Evolutionary conservation across 2,329 filamentous ascomycete genomes (phyloP), one percentile per base, ranked within the genome.

Genomic region (Meredithiella fracta): DNA sequence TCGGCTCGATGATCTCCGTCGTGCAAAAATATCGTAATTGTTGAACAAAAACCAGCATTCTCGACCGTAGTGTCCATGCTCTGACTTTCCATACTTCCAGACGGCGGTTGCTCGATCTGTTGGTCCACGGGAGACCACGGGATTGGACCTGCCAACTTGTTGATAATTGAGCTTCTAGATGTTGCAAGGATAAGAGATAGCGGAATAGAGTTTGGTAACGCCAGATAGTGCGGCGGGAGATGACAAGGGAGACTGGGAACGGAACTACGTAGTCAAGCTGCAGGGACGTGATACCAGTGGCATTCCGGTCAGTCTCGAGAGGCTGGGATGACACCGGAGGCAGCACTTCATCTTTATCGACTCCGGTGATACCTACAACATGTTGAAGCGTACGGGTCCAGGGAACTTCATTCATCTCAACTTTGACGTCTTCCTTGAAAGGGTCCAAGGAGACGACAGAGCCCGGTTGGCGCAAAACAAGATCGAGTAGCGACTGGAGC

Each of bases 391-490:
- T 94, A 65, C 94, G 94, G 11, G 89, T 94, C 49, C 98, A 78
- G 4, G 88, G 87, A 40, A 91, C 83, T 62, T 95, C 89, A 66
- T 96, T 96, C 85, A 97, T 96, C 64, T 90, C 84, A 22, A 98
- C 88, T 68, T 94, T 94, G 67, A 98, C 87, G 65, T 98, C 91
- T 69, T 98, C 92, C 66, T 97, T 98, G 75, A 94, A 98, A 0
- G 91, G 89, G 66, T 98, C 92, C 58, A 94, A 78, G 0, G 90
- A 89, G 14, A 94, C 91, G 51, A 95, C 85, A 63, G 86, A 96
- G 44, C 92, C 92, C 1, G 92, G 89, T 64, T 98, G 92, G n/a
- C 92, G 87, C 52, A 98, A 76, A 0, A 96, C 91, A 25, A 97
- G 78, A 67, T 98, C 92, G n/a, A 98, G 79, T 26, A 98, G 73